phyloP scores from a whole-genome alignment of 2,329 filamentous ascomycete genomes.

The Fusarium nematophilum region DNA sequence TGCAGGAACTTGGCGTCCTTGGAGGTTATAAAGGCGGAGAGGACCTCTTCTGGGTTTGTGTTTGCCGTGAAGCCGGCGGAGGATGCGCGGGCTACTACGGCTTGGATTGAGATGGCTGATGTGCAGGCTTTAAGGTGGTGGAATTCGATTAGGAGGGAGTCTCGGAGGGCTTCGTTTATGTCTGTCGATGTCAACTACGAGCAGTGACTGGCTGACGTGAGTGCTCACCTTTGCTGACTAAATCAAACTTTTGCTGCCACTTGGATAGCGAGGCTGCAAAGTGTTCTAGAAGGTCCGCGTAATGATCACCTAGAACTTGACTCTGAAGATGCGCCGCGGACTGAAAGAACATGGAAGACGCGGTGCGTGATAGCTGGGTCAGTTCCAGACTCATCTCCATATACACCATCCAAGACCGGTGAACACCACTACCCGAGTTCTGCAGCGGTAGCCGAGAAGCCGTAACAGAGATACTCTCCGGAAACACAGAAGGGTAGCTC shows the following conservation, averaged over 20 bases:
- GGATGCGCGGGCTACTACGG: slow-evolving; percentile 31
- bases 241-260: slow-evolving; percentile 27
- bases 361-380: slow-evolving; percentile 28
- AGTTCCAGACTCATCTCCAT: slow-evolving; percentile 35
- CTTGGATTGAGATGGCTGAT: slow-evolving; percentile 35
- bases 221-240: background rate
- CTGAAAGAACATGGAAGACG: slow-evolving; percentile 39
- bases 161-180: slow-evolving; percentile 11
- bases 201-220: background rate
- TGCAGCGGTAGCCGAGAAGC: background rate
- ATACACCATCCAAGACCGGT: slow-evolving; percentile 18
- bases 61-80: slow-evolving; percentile 11
- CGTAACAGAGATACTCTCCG: slow-evolving; percentile 13
- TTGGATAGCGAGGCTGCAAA: slow-evolving; percentile 22
- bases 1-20: slow-evolving; percentile 34
- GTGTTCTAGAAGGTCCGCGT: slow-evolving; percentile 31
- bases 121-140: slow-evolving; percentile 38
- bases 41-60: slow-evolving; percentile 11
- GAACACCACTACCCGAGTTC: background rate
- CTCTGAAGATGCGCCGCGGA: slow-evolving; percentile 27
- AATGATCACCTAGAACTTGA: slow-evolving; percentile 32
- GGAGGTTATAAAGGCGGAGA: slow-evolving; percentile 26
- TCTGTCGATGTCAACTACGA: background rate
- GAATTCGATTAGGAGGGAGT: slow-evolving; percentile 30
- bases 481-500: slow-evolving; percentile 19